phyloP scores from a whole-genome alignment of 257 asterid genomes.

The Solanum pimpinellifolium region DNA sequence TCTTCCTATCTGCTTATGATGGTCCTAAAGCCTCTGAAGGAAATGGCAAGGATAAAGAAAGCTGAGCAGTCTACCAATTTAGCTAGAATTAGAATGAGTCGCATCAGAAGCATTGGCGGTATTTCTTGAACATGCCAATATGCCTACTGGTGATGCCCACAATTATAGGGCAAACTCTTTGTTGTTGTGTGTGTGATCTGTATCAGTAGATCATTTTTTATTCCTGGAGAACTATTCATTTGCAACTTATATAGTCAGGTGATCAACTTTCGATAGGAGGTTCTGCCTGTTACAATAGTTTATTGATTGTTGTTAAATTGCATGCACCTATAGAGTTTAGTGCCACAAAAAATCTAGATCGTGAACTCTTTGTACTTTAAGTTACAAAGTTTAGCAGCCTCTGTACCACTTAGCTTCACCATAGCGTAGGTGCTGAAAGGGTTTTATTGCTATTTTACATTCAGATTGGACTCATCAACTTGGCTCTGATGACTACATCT shows the following conservation, averaged over 20 bases:
- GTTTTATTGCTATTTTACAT: neutral
- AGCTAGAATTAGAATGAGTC: conserved; percentile 7
- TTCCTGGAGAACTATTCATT: neutral
- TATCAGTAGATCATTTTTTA: neutral
- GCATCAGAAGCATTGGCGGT: conserved; percentile 5
- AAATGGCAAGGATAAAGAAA: conserved; percentile 45
- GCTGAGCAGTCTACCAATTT: conserved; percentile 8
- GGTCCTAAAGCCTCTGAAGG: conserved; percentile 40
- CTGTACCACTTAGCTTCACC: neutral
- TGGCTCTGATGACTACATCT: neutral
- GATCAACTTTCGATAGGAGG: neutral
- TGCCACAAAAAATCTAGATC: neutral
- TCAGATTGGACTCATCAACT: neutral
- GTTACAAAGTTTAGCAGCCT: neutral
- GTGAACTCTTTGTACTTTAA: neutral
- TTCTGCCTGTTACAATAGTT: neutral
- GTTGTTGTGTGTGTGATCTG: neutral
- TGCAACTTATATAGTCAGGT: neutral
- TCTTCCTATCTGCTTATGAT: conserved; percentile 57
- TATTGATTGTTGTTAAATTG: neutral
- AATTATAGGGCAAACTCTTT: neutral
- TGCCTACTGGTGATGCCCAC: neutral
- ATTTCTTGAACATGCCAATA: conserved; percentile 1
- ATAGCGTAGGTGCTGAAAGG: neutral
- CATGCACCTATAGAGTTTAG: neutral